Evolutionary conservation across 371 early-diverging fungal species (phyloP).

Genomic region (Rhizopus stolonifer): DNA sequence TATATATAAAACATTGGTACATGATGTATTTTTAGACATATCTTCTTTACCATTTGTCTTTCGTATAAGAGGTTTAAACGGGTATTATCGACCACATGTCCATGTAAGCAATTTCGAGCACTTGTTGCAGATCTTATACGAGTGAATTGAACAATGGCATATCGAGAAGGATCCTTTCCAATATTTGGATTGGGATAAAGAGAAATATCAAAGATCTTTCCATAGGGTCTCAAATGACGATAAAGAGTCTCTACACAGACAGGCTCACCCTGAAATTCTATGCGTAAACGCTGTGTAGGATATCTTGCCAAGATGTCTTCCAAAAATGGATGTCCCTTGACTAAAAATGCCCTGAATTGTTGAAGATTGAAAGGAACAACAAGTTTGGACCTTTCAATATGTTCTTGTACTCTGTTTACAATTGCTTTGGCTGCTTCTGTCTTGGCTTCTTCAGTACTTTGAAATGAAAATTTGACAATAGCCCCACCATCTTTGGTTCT

Average conservation of each 20-base stretch:
- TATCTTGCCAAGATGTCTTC: conserved; percentile 83
- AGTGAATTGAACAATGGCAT: conserved; percentile 77
- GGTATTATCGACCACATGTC: conserved; percentile 65
- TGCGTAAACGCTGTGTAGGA: conserved; percentile 64
- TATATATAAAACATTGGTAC: no score
- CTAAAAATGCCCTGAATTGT: conserved; percentile 60
- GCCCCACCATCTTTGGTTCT: conserved; percentile 56
- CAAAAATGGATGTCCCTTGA: conserved; percentile 81
- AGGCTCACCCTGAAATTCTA: conserved; percentile 74
- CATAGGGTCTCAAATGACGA: conserved; percentile 74
- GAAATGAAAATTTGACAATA: conserved; percentile 39
- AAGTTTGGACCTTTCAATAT: conserved; percentile 39
- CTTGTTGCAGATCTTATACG: conserved; percentile 78
- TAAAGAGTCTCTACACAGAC: conserved; percentile 69
- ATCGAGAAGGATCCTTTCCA: conserved; percentile 75
- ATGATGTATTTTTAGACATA: no score
- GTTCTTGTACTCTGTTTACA: conserved; percentile 25
- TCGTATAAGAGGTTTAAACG: conserved; percentile 73
- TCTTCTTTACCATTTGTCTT: conserved; percentile 52
- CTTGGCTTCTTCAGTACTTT: conserved; percentile 28
- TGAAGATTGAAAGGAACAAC: conserved; percentile 66
- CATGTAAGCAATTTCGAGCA: conserved; percentile 89
- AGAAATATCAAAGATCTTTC: conserved; percentile 78
- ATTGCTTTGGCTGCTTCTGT: conserved; percentile 31
- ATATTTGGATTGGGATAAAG: conserved; percentile 51